phyloP scores from a whole-genome alignment of 345 rosid species.

The Noccaea caerulescens region DNA sequence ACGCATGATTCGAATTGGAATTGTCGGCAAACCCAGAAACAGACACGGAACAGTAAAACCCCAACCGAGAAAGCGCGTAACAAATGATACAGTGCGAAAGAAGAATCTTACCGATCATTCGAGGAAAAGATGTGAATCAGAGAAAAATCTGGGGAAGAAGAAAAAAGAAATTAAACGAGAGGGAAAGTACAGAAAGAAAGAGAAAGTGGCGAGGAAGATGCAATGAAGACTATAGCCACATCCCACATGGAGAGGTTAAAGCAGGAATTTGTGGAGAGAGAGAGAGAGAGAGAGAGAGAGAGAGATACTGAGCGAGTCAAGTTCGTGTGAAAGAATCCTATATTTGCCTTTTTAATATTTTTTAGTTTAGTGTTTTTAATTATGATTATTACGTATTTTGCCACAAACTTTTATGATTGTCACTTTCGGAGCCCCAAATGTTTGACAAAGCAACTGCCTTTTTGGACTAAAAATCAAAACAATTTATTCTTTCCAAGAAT shows the following conservation, averaged over 20 bases:
- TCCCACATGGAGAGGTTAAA: conserved; percentile 43
- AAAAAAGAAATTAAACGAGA: conserved; percentile 19
- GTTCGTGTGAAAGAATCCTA: conserved; percentile 42
- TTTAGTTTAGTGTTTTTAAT: background rate
- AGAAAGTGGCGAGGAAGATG: conserved; percentile 45
- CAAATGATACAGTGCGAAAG: conserved; percentile 12
- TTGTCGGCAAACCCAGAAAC: conserved; percentile 39
- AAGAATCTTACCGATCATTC: conserved; percentile 64
- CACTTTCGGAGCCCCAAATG: background rate
- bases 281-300: conserved; percentile 34
- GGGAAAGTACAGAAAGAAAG: conserved; percentile 27
- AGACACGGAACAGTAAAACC: conserved; percentile 21
- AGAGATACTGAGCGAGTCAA: conserved; percentile 32
- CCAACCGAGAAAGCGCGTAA: conserved; percentile 16
- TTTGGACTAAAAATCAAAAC: background rate
- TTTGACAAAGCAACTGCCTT: conserved; percentile 8
- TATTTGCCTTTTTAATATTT: conserved; percentile 34
- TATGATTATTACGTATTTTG: background rate
- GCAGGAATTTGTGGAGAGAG: conserved; percentile 33
- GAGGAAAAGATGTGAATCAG: conserved; percentile 44
- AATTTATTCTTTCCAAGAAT: background rate
- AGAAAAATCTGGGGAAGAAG: conserved; percentile 31
- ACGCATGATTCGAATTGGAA: background rate
- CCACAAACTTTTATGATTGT: conserved; percentile 14
- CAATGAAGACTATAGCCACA: conserved; percentile 47